Evolutionary conservation across 352 stramenopile species (phyloP), one percentile per base, ranked within the genome.

Genomic region (Phytophthora rubi): DNA sequence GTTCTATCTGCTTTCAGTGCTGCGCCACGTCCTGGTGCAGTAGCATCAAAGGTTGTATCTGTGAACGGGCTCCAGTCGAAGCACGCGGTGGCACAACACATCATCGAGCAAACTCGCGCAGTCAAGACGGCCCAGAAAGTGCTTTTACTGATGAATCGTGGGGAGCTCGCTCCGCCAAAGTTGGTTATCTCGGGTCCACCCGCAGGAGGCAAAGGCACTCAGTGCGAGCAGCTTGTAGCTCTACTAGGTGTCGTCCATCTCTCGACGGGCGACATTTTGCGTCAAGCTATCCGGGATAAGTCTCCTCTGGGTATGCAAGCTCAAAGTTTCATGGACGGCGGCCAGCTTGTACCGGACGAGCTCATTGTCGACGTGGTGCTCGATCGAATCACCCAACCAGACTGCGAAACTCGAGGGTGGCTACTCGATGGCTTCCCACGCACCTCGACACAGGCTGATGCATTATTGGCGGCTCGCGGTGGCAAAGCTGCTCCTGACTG

Each of bases 361-460:
- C 70, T 99, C 6, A 98, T 99, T 72, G 91, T 98, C 35, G 72
- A 97, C 75, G 78, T 91, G 2, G 78, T 91, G 42, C 65, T 90
- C 3, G 90, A 96, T 23, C 76, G 95, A 4, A 80, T 99, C 12
- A 63, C 82, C 30, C 78, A 97, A 57, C 58, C 77, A 6, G 94
- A 98, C 70, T 98, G 93, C 62, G 62, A 88, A 52, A 66, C 75
- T 21, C 78, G 83, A 18, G 96, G 96, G 8, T 99, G 94, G 92
- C 77, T 99, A 16, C 85, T 99, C 1, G 96, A 99, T 71, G 96
- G 96, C 1, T 98, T 98, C 67, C 95, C 96, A 10, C 88, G 95
- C 58, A 99, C 95, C 18, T 73, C 76, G 7, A 83, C 73, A 0
- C 93, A 99, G 60, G 94, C 93, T 18, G 70, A 94, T 21, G 88